Base-by-base conservation (phyloP, 768 basidiomycete species). In the Thelephora ganbajun region DNA sequence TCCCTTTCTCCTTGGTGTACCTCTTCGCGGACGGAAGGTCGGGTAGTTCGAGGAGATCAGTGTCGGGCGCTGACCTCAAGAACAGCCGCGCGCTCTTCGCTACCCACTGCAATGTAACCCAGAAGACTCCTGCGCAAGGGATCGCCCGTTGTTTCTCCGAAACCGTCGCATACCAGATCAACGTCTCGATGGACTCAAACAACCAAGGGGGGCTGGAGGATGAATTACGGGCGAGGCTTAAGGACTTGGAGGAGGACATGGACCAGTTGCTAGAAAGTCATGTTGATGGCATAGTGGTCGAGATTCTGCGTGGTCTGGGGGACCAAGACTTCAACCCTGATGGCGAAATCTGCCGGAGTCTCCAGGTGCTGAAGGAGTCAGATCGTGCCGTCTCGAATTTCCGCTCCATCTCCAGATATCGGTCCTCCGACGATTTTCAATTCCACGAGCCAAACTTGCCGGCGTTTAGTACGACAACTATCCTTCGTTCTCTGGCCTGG, bases 401-500 rank as follows among this genome's bases (percentile, higher is more conserved):
- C 58, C 59, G 56, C 18, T 59, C 58, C 3, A 55, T 88, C 49
- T 76, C 70, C 35, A 66, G 62, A 36, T 75, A 78, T 62, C 77
- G 84, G 11, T 59, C 53, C 1, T 47, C 57, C 7, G 66, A 69
- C 39, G 70, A 71, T 35, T 73, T 77, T 51, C 62, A 67, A 35
- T 66, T 69, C 14, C 80, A 89, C 58, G 55, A 62, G 19, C 80
- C 80, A n/a, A 85, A 83, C 54, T 63, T 80, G 33, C 87, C 88
- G 1, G 66, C 69, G 2, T 80, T 73, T 49, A 56, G 65, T 13
- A 68, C 80, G 1, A 49, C 54, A 5, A 67, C 68, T 14, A 60
- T 86, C 49, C 59, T 87, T 13, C 64, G 61, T 11, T 71, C 80
- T 7, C 56, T 91, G 47, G 54, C 64, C 5, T 89, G 85, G 82